Conservation (phyloP, 768 basidiomycete species). For the Hemileccinum rubropunctum region DNA sequence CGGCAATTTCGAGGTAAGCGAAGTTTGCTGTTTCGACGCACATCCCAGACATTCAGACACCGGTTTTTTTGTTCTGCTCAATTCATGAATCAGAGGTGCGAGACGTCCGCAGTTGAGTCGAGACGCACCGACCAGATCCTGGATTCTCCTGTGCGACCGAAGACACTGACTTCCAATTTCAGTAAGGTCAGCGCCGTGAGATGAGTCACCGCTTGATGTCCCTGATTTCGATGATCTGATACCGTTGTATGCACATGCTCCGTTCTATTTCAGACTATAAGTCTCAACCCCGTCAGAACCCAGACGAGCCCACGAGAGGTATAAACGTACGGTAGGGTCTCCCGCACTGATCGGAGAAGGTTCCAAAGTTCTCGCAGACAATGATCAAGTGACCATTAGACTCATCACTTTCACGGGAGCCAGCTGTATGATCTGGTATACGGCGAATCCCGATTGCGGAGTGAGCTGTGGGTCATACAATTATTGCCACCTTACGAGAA, state of each 20-base stretch:
- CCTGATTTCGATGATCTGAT: not conserved
- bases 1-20: not conserved
- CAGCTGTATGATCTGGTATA: not conserved
- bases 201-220: not conserved
- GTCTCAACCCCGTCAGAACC: not conserved
- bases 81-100: not conserved
- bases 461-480: not conserved
- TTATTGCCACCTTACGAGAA: slow-evolving; percentile 3
- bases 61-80: too few species aligned
- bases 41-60: too few species aligned
- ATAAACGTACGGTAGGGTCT: slow-evolving; percentile 6
- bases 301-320: not conserved
- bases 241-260: slow-evolving; percentile 3
- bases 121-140: not conserved
- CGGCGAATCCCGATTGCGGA: not conserved
- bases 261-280: slow-evolving; percentile 13
- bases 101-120: slow-evolving; percentile 1
- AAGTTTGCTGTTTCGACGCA: not conserved
- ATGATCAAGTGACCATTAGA: not conserved
- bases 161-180: not conserved
- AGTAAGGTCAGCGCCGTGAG: not conserved
- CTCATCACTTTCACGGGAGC: not conserved
- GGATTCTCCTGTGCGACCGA: not conserved
- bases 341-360: slow-evolving; percentile 7
- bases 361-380: not conserved